A percentile compares a stretch with the other conserved stretches of the same genome.
phyloP scores from a whole-genome alignment of 78 protist species.

The Isochrysis galbana region DNA sequence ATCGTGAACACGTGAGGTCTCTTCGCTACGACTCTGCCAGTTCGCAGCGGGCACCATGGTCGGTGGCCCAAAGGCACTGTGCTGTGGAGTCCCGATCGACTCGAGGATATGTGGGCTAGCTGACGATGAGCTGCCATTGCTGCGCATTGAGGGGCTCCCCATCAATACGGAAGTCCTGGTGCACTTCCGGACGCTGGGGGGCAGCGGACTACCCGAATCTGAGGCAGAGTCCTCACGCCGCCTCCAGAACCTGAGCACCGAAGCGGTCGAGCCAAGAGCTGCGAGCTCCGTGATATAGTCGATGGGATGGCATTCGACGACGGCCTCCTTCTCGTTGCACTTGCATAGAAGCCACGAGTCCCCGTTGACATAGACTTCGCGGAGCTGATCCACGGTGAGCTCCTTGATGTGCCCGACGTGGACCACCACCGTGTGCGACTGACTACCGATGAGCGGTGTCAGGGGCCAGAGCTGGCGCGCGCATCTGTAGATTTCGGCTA shows the following conservation, averaged over 20 bases:
- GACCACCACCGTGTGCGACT: neutral
- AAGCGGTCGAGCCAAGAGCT: neutral
- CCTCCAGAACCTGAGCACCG: neutral
- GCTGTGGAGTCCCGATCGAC: too few relatives aligned
- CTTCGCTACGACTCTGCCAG: too few relatives aligned
- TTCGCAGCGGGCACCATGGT: too few relatives aligned
- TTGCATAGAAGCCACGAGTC: neutral
- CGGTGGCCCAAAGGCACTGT: too few relatives aligned
- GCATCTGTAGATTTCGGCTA: neutral
- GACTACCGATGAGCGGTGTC: neutral
- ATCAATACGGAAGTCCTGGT: too few relatives aligned
- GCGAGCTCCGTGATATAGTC: neutral
- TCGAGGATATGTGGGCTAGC: too few relatives aligned
- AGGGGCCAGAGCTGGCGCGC: constrained; percentile 10
- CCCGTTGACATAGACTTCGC: neutral
- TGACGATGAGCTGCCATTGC: too few relatives aligned
- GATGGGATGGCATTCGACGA: neutral
- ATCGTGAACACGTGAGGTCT: too few relatives aligned
- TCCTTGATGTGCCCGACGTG: neutral
- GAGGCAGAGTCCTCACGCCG: too few relatives aligned
- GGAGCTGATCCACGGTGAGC: neutral
- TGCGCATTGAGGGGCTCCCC: too few relatives aligned
- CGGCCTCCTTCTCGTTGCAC: neutral
- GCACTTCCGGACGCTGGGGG: too few relatives aligned
- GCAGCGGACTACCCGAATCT: too few relatives aligned